These are phyloP conservation scores for Annulohypoxylon stygium DNA, from an alignment of 495 filamentous ascomycete genomes.

Conservation along the genomic window DNA sequence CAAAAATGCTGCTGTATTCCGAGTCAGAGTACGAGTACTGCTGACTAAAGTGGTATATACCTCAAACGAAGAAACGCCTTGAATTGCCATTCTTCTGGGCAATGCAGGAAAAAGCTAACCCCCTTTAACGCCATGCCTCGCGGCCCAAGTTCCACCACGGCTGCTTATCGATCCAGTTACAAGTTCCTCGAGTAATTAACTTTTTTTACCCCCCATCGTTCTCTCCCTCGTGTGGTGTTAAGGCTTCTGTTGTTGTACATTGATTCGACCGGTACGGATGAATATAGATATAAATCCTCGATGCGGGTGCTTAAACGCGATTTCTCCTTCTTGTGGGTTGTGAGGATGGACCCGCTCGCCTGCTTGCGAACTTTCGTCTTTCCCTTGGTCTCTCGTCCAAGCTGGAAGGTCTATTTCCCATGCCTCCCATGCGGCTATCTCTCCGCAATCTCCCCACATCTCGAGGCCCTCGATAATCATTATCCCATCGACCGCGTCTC, in stretches of 20 bases:
- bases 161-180: slow-evolving; percentile 20
- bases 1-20: slow-evolving; percentile 3
- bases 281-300: no score
- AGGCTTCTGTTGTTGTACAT: slow-evolving; percentile 6
- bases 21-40: neutral
- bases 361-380: no score
- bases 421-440: neutral
- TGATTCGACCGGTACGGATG: no score
- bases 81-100: slow-evolving; percentile 42
- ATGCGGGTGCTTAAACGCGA: no score
- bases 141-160: slow-evolving; percentile 11
- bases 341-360: no score
- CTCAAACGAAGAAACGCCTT: slow-evolving; percentile 22
- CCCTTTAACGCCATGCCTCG: slow-evolving; percentile 37
- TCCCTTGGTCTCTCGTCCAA: neutral
- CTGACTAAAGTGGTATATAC: slow-evolving; percentile 22
- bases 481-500: neutral
- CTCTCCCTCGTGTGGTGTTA: neutral
- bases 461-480: neutral
- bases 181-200: slow-evolving; percentile 6
- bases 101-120: slow-evolving; percentile 7
- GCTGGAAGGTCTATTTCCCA: neutral
- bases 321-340: no score
- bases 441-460: neutral
- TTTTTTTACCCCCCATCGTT: neutral